Evolutionary conservation across 2,329 filamentous ascomycete species (phyloP), one percentile per base, ranked within the genome.

Genomic region (Cordyceps fumosorosea): DNA sequence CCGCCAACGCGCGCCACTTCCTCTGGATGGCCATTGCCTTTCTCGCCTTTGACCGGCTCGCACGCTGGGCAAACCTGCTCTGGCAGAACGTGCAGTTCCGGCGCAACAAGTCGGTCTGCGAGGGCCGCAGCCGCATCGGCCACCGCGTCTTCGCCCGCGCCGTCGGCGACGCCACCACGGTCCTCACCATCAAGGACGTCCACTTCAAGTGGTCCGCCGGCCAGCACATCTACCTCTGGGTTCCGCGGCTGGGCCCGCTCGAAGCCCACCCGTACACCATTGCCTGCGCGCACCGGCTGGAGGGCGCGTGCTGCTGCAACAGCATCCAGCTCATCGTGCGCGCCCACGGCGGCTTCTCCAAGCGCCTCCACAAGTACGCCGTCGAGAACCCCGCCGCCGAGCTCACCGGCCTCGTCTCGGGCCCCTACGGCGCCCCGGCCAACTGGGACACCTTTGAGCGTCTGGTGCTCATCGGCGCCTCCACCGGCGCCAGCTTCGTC

Each of bases 21-120:
- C 74, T 90, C 44, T 90, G 86, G 86, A 83, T 89, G 66, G 80
- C 85, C 14, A 76, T 90, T 20, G 84, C 80, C 1, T 79, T 87
- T 2, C 77, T 89, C 47, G 83, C 78, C 56, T 83, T 87, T 63
- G 88, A 90, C 67, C 81, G 87, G 3, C 73, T 79, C n/a, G 80
- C 80, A 60, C 79, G 85, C 56, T 71, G 78, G 66, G 67, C 72
- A 2, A 65, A 82, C 62, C 71, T 85, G 0, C 62, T 81, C 0
- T 82, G 79, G 78, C 80, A 81, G 65, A 87, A 87, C 65, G 66
- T 81, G 61, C 77, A 78, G 42, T 56, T 82, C 37, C 72, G 71
- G 26, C 71, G 77, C 0, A 71, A 75, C 47, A 69, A 69, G 24
- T 76, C 78, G 1, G 69, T 72, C 0, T 84, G 82, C 67, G 74